Base-by-base conservation (phyloP, 1,284 basidiomycete species). In the Ustilago sp. region DNA sequence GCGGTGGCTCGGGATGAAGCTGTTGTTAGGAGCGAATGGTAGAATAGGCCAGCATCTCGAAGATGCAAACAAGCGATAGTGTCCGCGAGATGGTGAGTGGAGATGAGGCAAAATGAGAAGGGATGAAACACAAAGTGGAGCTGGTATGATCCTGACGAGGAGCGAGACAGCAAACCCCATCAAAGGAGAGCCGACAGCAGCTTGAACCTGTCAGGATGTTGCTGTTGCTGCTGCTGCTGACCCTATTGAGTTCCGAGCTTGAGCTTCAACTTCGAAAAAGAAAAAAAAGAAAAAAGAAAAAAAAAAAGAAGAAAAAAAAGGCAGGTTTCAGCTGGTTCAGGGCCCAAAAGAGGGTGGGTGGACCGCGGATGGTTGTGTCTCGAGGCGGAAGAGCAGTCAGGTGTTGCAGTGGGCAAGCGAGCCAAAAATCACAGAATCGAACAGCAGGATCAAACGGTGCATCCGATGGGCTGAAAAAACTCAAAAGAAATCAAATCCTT, bases 371-470 rank as follows among this genome's bases (percentile, higher is more conserved):
- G 43, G n/a, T 45, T 15, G 39, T 15, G 43, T 45, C 15, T 34
- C 34, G 36, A n/a, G 11, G 53, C 51, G 23, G 53, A 15, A 19
- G 53, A 41, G 43, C 43, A 45, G 43, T 45, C 43, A 45, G 19
- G n/a, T 4, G 43, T 19, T 45, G n/a, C n/a, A 8, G 35, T 38
- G 28, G 11, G 28, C 38, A 41, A 57, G 39, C 39, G 39, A 54
- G 52, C 48, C 48, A 48, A 48, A 48, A 23, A 9, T 11, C 38
- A 39, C 38, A 17, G 2, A 23, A 48, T 13, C 47, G 28, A 53
- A n/a, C 51, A 56, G 39, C 28, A 57, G 55, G 58, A 59, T 59
- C 58, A 59, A 51, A 34, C 48, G 36, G 13, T 59, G 58, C 58
- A 59, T 51, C 56, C 12, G 41, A 34, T 58, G 56, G 12, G 28